Conservation (phyloP, 1,139 yeast genomes). For the Debaryomycetaceae sp. region DNA sequence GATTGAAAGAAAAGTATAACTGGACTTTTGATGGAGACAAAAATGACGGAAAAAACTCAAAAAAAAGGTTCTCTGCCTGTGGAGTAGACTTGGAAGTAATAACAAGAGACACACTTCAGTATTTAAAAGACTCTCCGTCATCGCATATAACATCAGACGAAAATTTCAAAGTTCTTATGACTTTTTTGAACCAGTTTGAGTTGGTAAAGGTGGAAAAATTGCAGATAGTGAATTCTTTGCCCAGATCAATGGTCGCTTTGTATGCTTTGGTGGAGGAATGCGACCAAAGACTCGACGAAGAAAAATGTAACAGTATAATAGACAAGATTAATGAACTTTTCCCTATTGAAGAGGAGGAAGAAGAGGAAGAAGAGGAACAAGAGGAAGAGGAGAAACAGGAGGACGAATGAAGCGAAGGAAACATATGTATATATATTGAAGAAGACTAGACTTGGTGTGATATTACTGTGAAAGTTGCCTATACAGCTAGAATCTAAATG, state of each 20-base stretch:
- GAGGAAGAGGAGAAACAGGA: conserved; percentile 13
- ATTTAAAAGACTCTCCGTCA: conserved; percentile 44
- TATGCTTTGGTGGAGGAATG: conserved; percentile 88
- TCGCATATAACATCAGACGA: conserved; percentile 42
- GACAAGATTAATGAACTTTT: conserved; percentile 46
- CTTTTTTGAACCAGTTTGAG: conserved; percentile 48
- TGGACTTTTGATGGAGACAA: conserved; percentile 46
- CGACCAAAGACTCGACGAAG: conserved; percentile 73
- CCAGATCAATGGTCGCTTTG: conserved; percentile 73
- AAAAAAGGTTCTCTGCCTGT: conserved; percentile 42
- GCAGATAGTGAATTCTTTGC: conserved; percentile 78
- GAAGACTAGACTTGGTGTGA: background rate
- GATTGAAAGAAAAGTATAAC: conserved; percentile 44
- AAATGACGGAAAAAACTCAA: conserved; percentile 29
- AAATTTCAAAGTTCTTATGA: conserved; percentile 52
- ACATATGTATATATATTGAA: background rate
- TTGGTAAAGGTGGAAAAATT: conserved; percentile 81
- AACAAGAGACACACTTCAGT: conserved; percentile 58
- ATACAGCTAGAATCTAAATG: background rate
- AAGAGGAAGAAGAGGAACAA: conserved; percentile 23
- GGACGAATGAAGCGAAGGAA: conserved; percentile 5
- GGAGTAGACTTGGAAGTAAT: conserved; percentile 60
- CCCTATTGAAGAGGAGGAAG: conserved; percentile 40
- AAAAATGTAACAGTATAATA: conserved; percentile 54
- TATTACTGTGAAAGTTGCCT: background rate